These are phyloP conservation scores for Annona squamosa DNA, from an alignment of 164 flowering plant genomes.

Conservation along the genomic window DNA sequence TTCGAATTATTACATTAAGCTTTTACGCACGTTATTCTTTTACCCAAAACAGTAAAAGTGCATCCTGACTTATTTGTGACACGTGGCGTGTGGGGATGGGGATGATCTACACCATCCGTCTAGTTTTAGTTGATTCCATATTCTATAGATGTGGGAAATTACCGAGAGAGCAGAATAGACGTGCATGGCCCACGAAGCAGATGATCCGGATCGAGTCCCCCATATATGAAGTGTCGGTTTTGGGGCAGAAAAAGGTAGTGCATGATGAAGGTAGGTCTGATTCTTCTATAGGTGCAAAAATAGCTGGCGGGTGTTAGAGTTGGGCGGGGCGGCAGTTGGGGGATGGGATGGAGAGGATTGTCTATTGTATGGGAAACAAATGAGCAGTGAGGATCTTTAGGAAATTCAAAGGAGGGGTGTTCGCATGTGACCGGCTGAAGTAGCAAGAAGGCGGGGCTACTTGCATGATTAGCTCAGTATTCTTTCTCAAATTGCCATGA, in stretches of 20 bases:
- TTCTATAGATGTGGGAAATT: too few relatives aligned
- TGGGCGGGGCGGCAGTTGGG: constrained; percentile 9
- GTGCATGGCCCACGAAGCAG: not conserved
- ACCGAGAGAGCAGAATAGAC: too few relatives aligned
- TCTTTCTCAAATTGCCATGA: constrained; percentile 23
- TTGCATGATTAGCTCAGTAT: constrained; percentile 23
- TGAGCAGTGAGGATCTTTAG: constrained; percentile 3
- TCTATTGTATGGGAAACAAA: constrained; percentile 21
- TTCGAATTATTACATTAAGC: too few relatives aligned
- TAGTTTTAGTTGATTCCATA: too few relatives aligned
- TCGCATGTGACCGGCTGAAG: constrained; percentile 16
- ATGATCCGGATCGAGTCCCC: not conserved
- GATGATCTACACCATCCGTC: not conserved
- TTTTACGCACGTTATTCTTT: too few relatives aligned
- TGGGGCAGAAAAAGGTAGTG: not conserved
- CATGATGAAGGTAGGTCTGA: not conserved
- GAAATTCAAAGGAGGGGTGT: constrained; percentile 13
- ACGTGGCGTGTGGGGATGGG: not conserved
- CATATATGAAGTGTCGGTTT: not conserved
- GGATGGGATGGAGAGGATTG: constrained; percentile 12
- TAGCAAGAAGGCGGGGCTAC: constrained; percentile 5
- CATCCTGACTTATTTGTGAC: not conserved
- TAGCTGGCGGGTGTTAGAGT: not conserved
- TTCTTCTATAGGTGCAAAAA: not conserved
- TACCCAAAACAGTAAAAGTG: too few relatives aligned